Evolutionary conservation across 2,329 filamentous ascomycete species (phyloP).

Genomic region (Cytospora mali): DNA sequence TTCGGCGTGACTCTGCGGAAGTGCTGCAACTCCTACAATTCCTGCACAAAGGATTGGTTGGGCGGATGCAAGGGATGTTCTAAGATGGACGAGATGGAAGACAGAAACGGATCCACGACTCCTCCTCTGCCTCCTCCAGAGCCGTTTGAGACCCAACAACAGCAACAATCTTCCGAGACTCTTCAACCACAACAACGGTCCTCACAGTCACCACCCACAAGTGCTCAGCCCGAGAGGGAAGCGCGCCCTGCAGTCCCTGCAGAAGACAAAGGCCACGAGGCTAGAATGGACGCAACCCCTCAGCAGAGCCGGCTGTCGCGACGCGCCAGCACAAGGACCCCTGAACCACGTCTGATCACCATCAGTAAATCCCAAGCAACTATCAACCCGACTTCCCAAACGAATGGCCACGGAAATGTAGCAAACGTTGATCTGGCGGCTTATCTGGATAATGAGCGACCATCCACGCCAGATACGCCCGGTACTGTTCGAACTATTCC

Average conservation of each 20-base stretch:
- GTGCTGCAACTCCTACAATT: too few relatives aligned
- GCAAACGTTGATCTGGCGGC: conserved; percentile 47
- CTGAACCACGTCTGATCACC: conserved; percentile 25
- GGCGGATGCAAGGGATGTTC: neutral
- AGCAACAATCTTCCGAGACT: neutral
- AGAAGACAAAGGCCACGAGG: conserved; percentile 5
- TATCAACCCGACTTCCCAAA: conserved; percentile 39
- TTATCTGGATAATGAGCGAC: conserved; percentile 53
- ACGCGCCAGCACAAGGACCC: conserved; percentile 17
- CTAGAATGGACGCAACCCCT: conserved; percentile 24
- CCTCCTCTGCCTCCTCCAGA: conserved; percentile 26
- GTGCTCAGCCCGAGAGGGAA: conserved; percentile 6
- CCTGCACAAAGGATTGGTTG: conserved; percentile 1
- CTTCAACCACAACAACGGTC: neutral
- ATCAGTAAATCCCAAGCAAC: conserved; percentile 28
- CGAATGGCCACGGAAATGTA: conserved; percentile 36
- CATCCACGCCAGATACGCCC: conserved; percentile 49
- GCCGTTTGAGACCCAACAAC: conserved; percentile 4
- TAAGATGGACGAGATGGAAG: conserved; percentile 26
- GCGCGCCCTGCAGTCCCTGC: neutral
- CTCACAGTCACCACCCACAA: neutral
- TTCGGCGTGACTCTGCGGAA: neutral
- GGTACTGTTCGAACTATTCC: conserved; percentile 46
- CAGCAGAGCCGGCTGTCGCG: conserved; percentile 30
- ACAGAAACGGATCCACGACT: conserved; percentile 22